phyloP scores from a whole-genome alignment of 176 grass and related monocot species.

The Otatea glauca region DNA sequence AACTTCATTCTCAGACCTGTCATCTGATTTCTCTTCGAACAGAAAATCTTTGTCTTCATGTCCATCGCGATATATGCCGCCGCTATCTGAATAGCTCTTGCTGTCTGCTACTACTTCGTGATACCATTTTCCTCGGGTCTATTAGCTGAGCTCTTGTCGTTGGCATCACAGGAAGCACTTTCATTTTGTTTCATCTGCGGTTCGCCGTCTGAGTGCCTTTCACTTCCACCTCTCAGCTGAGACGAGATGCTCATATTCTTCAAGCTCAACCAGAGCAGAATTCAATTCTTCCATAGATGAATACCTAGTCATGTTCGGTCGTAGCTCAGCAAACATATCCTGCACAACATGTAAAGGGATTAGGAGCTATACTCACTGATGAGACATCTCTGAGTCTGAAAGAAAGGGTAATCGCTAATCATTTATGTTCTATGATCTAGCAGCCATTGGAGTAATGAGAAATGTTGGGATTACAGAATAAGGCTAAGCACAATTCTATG shows the following conservation, averaged over 20 bases:
- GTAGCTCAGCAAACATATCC: slow-evolving; percentile 79
- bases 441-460: slow-evolving; percentile 11
- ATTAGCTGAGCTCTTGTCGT: slow-evolving; percentile 45
- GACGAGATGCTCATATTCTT: slow-evolving; percentile 62
- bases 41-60: slow-evolving; percentile 56
- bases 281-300: slow-evolving; percentile 67
- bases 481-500: neutral
- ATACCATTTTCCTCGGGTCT: slow-evolving; percentile 46
- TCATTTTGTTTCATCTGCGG: slow-evolving; percentile 34
- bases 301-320: slow-evolving; percentile 73
- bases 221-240: slow-evolving; percentile 26
- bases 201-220: slow-evolving; percentile 36
- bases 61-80: slow-evolving; percentile 32
- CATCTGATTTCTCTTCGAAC: slow-evolving; percentile 58
- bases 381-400: neutral
- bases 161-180: slow-evolving; percentile 38
- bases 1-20: slow-evolving; percentile 53
- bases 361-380: slow-evolving; percentile 15
- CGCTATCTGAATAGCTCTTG: slow-evolving; percentile 67
- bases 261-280: slow-evolving; percentile 63
- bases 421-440: neutral
- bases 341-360: slow-evolving; percentile 39
- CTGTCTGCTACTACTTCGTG: slow-evolving; percentile 52
- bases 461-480: neutral
- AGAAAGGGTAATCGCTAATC: neutral